Conservation (phyloP, 495 filamentous ascomycete genomes). For the Aspergillus sclerotioniger region DNA sequence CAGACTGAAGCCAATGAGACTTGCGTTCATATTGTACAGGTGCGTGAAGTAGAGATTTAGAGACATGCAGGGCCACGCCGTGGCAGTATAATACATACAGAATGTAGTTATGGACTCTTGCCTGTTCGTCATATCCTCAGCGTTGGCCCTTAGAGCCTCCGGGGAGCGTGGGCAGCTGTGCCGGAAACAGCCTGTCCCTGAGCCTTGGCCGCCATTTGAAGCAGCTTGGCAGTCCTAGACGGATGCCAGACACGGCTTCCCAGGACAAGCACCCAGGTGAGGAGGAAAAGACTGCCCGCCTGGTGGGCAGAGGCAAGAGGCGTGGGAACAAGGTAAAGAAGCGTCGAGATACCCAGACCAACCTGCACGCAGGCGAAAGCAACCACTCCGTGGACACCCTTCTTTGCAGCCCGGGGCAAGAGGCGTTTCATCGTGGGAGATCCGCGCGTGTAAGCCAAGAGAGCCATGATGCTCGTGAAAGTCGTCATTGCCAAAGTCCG, state of each 20-base stretch:
- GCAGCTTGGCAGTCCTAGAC: slow-evolving; percentile 45
- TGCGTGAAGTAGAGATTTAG: slow-evolving; percentile 17
- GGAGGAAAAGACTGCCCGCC: slow-evolving; percentile 80
- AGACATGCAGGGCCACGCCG: slow-evolving; percentile 1
- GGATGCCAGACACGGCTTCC: slow-evolving; percentile 62
- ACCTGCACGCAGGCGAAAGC: slow-evolving; percentile 83
- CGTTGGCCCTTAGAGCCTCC: slow-evolving; percentile 23
- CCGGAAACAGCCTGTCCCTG: slow-evolving; percentile 29
- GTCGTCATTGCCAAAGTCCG: slow-evolving; percentile 88
- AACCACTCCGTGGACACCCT: slow-evolving; percentile 75
- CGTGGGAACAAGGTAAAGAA: slow-evolving; percentile 89
- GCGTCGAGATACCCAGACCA: slow-evolving; percentile 78
- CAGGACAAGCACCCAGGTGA: slow-evolving; percentile 77
- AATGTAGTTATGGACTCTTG: not conserved
- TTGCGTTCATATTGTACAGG: not conserved
- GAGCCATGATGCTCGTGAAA: slow-evolving; percentile 72
- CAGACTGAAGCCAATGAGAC: too few relatives aligned
- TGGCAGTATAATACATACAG: not conserved
- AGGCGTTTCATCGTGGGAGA: slow-evolving; percentile 57
- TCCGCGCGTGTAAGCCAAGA: slow-evolving; percentile 74
- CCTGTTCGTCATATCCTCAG: not conserved
- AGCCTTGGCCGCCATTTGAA: slow-evolving; percentile 45
- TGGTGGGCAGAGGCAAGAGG: slow-evolving; percentile 89
- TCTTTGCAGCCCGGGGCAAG: slow-evolving; percentile 63
- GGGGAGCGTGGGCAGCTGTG: slow-evolving; percentile 27